phyloP scores from a whole-genome alignment of 2,329 filamentous ascomycete genomes.

The Aspergillus unguis region DNA sequence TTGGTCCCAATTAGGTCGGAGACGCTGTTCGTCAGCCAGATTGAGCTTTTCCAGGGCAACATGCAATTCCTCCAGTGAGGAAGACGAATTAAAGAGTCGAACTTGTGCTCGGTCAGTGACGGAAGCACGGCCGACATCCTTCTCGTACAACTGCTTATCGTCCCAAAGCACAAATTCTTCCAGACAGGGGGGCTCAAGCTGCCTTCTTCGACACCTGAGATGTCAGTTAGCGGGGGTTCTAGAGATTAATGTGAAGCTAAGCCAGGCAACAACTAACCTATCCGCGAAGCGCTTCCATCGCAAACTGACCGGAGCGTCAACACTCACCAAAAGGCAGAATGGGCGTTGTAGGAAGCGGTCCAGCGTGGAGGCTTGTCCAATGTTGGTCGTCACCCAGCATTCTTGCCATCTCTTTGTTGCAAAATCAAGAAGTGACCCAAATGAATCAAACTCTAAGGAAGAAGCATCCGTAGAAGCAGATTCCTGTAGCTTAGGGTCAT shows the following conservation, averaged over 20 bases:
- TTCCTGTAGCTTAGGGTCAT: conserved; percentile 26
- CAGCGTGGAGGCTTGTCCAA: conserved; percentile 68
- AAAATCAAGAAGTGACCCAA: conserved; percentile 72
- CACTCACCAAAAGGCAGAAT: conserved; percentile 88
- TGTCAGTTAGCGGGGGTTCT: neutral
- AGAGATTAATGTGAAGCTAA: too few relatives aligned
- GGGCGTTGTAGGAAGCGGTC: conserved; percentile 75
- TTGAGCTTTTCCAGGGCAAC: conserved; percentile 69
- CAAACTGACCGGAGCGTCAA: conserved; percentile 82
- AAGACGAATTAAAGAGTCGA: conserved; percentile 79
- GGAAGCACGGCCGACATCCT: conserved; percentile 63
- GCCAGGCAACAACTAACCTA: conserved; percentile 43
- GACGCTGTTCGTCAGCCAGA: conserved; percentile 71
- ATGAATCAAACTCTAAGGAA: conserved; percentile 54
- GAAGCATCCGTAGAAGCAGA: conserved; percentile 21
- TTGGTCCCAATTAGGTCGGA: conserved; percentile 89
- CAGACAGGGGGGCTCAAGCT: conserved; percentile 52
- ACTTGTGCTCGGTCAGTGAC: conserved; percentile 79
- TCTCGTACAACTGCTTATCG: conserved; percentile 72
- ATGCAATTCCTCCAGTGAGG: conserved; percentile 68
- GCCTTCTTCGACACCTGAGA: conserved; percentile 47
- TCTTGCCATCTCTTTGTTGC: conserved; percentile 81
- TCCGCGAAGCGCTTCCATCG: conserved; percentile 76
- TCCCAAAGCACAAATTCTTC: conserved; percentile 60
- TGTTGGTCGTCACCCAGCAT: conserved; percentile 81